phyloP scores from a whole-genome alignment of 495 filamentous ascomycete species.

The Acidiella bohemica region DNA sequence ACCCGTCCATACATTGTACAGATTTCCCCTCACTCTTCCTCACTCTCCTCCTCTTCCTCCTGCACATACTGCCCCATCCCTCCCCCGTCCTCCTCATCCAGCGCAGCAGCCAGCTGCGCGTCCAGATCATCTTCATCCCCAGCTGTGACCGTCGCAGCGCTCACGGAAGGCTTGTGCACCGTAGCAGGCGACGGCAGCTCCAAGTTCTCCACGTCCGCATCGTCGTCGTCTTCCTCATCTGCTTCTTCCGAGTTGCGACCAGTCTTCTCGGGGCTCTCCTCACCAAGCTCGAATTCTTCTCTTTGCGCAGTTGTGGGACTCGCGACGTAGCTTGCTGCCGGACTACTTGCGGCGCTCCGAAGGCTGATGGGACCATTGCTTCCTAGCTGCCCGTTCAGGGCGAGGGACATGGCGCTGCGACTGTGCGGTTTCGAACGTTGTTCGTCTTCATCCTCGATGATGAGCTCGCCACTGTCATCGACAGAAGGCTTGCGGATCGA shows the following conservation, averaged over 20 bases:
- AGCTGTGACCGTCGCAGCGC: constrained; percentile 1
- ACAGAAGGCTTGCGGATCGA: constrained; percentile 2
- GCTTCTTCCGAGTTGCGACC: constrained; percentile 1
- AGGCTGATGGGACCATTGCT: constrained; percentile 11
- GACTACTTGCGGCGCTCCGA: constrained; percentile 7
- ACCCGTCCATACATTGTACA: not conserved
- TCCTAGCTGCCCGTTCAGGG: constrained; percentile 7
- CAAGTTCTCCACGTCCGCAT: constrained; percentile 16
- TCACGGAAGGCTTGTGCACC: constrained; percentile 1
- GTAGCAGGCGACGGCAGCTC: constrained; percentile 11
- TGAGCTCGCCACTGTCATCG: constrained; percentile 13
- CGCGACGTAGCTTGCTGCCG: not conserved
- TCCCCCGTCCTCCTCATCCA: constrained; percentile 8
- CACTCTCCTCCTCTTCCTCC: constrained; percentile 13
- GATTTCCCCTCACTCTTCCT: constrained; percentile 11
- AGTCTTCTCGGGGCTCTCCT: constrained; percentile 1
- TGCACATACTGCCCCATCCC: too few species aligned
- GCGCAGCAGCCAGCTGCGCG: constrained; percentile 9
- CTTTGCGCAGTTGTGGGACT: not conserved
- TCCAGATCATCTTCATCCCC: constrained; percentile 17
- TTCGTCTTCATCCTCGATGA: constrained; percentile 13
- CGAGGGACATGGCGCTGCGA: constrained; percentile 9
- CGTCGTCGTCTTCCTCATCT: constrained; percentile 3
- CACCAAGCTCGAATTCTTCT: not conserved
- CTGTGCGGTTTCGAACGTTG: not conserved